phyloP scores from a whole-genome alignment of 1,139 yeast species.

The Geotrichum restrictum region DNA sequence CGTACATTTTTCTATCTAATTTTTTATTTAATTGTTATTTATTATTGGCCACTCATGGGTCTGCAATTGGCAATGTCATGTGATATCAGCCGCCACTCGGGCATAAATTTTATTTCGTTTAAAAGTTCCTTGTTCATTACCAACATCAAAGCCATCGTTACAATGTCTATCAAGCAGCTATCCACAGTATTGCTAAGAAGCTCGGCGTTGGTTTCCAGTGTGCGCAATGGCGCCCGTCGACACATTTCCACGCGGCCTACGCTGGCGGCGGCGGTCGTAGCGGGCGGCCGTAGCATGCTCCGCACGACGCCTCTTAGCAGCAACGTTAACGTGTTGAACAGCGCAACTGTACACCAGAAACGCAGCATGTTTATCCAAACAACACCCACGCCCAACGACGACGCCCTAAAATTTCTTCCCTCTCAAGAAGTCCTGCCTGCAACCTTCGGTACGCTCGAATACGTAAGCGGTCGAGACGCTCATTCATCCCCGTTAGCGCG shows the following conservation, averaged over 20 bases:
- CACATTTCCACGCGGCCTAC: not conserved
- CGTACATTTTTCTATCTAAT: not conserved
- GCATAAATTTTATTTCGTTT: no score
- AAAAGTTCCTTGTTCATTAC: no score
- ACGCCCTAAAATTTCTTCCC: constrained; percentile 87
- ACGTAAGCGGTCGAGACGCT: constrained; percentile 66
- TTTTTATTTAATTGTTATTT: not conserved
- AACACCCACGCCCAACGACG: constrained; percentile 80
- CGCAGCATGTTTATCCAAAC: constrained; percentile 49
- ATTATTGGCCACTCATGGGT: not conserved
- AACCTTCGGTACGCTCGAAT: constrained; percentile 46
- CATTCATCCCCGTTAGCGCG: constrained; percentile 70
- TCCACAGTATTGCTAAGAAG: not conserved
- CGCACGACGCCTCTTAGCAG: not conserved
- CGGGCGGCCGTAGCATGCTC: no score
- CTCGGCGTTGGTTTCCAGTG: not conserved
- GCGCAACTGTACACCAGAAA: not conserved
- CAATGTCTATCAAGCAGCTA: constrained; percentile 1
- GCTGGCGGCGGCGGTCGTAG: no score
- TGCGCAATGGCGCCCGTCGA: constrained; percentile 2
- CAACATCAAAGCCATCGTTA: not conserved
- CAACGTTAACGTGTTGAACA: not conserved
- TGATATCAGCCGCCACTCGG: not conserved
- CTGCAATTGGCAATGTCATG: not conserved
- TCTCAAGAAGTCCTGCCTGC: constrained; percentile 55